Percentiles rank a stretch among this genome's conserved stretches.
These are phyloP conservation scores for Phytophthora sp. DNA, from an alignment of 352 stramenopile species.

Conservation along the genomic window DNA sequence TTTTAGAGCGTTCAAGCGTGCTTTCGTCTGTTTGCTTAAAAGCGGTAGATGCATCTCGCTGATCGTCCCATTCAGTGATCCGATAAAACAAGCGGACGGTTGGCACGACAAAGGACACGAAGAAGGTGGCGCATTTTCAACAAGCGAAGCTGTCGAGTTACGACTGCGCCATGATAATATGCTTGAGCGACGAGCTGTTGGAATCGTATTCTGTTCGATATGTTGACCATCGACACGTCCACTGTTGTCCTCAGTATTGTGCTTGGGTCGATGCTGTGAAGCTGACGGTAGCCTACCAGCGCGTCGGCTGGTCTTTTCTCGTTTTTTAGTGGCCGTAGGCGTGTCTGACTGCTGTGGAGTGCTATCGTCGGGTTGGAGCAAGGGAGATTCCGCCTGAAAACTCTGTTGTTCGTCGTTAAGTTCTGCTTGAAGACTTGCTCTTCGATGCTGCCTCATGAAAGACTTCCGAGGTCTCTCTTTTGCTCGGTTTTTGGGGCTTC, in stretches of 20 bases:
- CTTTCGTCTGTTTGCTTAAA: constrained; percentile 22
- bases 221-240: neutral
- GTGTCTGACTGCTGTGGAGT: neutral
- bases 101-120: constrained; percentile 28
- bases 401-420: constrained; percentile 9
- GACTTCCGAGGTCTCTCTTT: constrained; percentile 24
- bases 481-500: neutral
- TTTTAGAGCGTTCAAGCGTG: constrained; percentile 27
- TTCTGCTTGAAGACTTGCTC: constrained; percentile 13
- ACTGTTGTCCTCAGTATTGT: constrained; percentile 2
- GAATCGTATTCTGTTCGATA: constrained; percentile 7
- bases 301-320: constrained; percentile 1
- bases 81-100: constrained; percentile 29
- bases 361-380: constrained; percentile 34
- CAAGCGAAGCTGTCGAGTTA: constrained; percentile 17
- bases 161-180: constrained; percentile 29
- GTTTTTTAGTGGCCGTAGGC: neutral
- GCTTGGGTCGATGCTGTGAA: constrained; percentile 11
- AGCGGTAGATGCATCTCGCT: constrained; percentile 31
- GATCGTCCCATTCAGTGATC: constrained; percentile 33
- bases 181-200: constrained; percentile 17
- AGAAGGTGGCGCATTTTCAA: constrained; percentile 17
- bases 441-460: constrained; percentile 22
- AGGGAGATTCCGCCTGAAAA: constrained; percentile 41
- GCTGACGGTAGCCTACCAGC: neutral